Evolutionary conservation across 257 asterid genomes (phyloP).

Genomic region (Solanum sitiens): DNA sequence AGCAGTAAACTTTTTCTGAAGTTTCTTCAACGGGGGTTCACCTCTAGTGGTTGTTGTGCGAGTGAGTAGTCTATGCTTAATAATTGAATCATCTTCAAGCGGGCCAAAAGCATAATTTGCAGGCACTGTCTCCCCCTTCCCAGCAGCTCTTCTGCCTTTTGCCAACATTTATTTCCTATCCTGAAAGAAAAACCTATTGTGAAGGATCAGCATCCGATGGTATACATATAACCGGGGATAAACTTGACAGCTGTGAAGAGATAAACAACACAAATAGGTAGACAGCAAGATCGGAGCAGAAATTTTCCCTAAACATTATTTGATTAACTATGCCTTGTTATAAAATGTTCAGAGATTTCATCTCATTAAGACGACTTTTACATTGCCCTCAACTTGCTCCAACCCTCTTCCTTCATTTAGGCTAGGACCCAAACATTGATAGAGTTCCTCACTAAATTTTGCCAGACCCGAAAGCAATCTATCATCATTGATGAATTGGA

Average conservation of each 20-base stretch:
- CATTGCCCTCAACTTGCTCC: neutral
- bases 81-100: slow-evolving; percentile 78
- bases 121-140: slow-evolving; percentile 61
- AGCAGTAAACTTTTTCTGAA: slow-evolving; percentile 80
- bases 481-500: neutral
- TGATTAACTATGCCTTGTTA: neutral
- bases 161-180: slow-evolving; percentile 42
- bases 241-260: neutral
- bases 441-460: neutral
- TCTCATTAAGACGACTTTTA: neutral
- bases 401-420: neutral
- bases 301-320: neutral
- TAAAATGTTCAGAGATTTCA: neutral
- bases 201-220: neutral
- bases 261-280: neutral
- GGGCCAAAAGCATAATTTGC: slow-evolving; percentile 91
- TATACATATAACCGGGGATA: neutral
- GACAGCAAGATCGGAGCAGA: neutral
- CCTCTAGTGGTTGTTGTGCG: slow-evolving; percentile 97
- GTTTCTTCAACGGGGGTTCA: slow-evolving; percentile 90
- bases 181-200: slow-evolving; percentile 8
- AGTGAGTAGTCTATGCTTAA: slow-evolving; percentile 87
- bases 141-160: slow-evolving; percentile 57
- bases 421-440: neutral
- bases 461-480: neutral